Base-by-base conservation (phyloP, 2,329 filamentous ascomycete species). In the Xylaria sp. region DNA sequence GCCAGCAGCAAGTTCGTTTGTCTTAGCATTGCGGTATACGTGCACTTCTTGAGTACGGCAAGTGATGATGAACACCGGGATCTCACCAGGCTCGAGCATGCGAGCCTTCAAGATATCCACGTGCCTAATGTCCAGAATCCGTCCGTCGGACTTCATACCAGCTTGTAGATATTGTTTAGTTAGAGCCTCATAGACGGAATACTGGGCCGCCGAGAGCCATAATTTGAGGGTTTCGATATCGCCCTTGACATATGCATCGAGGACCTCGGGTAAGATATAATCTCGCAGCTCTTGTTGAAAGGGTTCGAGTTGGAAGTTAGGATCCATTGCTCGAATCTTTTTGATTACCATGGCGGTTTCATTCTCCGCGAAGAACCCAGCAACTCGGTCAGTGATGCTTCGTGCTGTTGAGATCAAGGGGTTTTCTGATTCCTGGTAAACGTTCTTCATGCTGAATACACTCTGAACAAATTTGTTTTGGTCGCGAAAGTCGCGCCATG, bases 281-380 rank as follows among this genome's bases (percentile, higher is more conserved):
- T 98, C 95, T 79, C 96, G 92, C 81, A 99, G 92, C 75, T 99
- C 96, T 71, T 92, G 91, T 58, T 98, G 82, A 84, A 98, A 99
- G 0, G 94, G 92, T 80, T 99, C 96, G 73, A 97, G 87, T 78
- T 97, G 93, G 85, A 99, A 99, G 72, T 86, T 87, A 5, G 96
- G 95, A 74, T 99, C 96, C 89, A 98, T 97, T 74, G 94, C 88
- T 53, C 95, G 90, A 85, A 99, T 97, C 80, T 95, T 97, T 84
- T 97, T 98, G 83, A 98, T 97, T 39, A 99, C 96, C 87, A 91
- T 91, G 33, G 96, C 96, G 0, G 94, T 97, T 83, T 99, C 96
- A 79, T 98, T 99, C 80, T 99, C 96, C 69, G 96, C 96, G 73
- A 99, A 99, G 83, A 97, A 99, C 31, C 96, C 94, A 53, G 92